These are phyloP conservation scores for Madurella fahalii DNA, from an alignment of 2,329 filamentous ascomycete species.

Conservation along the genomic window DNA sequence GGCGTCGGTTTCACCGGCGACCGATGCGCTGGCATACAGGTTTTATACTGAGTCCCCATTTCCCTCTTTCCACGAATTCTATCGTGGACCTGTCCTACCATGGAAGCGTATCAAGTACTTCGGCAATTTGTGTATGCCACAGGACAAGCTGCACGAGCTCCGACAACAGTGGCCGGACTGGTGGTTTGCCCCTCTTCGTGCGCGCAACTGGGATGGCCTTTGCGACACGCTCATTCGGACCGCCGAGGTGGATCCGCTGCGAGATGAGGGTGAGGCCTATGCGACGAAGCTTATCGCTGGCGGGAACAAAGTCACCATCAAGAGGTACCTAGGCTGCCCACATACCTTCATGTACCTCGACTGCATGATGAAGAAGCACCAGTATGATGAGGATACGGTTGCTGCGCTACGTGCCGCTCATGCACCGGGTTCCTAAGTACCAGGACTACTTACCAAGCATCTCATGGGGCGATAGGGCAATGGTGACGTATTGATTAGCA, in stretches of 20 bases:
- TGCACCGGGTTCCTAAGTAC: slow-evolving; percentile 18
- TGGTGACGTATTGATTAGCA: too few species aligned
- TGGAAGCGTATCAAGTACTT: slow-evolving; percentile 35
- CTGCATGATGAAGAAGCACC: slow-evolving; percentile 29
- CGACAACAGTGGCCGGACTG: slow-evolving; percentile 30
- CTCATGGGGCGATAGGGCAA: neutral
- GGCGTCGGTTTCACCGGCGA: slow-evolving; percentile 31
- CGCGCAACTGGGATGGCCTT: slow-evolving; percentile 30
- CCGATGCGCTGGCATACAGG: slow-evolving; percentile 27
- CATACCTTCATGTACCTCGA: slow-evolving; percentile 37
- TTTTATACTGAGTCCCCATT: slow-evolving; percentile 34
- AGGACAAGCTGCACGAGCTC: slow-evolving; percentile 26
- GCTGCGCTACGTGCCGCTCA: slow-evolving; percentile 31
- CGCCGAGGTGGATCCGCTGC: slow-evolving; percentile 35
- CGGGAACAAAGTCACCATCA: slow-evolving; percentile 35
- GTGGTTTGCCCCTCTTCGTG: slow-evolving; percentile 34
- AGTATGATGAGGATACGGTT: slow-evolving; percentile 33
- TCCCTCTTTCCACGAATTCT: slow-evolving; percentile 34
- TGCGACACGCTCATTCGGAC: slow-evolving; percentile 35
- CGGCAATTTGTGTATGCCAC: slow-evolving; percentile 28
- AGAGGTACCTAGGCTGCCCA: slow-evolving; percentile 35
- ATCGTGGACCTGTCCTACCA: slow-evolving; percentile 32
- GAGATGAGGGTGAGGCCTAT: slow-evolving; percentile 41
- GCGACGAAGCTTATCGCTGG: slow-evolving; percentile 34
- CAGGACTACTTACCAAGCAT: neutral